A percentile compares a stretch with the other conserved stretches of the same genome.
Conservation (phyloP, 129 eudicot genomes). For the Chrysanthemum makinoi region DNA sequence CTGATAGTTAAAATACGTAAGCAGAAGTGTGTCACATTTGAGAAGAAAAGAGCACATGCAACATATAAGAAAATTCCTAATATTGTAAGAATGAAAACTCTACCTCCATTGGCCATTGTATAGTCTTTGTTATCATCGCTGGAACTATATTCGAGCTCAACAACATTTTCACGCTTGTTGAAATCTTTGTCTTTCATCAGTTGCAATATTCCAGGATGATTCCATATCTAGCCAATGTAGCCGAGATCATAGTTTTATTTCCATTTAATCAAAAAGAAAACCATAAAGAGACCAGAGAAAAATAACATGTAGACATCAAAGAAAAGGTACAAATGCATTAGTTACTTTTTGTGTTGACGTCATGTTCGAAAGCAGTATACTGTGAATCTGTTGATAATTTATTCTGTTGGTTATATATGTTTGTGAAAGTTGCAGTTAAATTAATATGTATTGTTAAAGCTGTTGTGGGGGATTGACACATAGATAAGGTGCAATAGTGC, state of each 20-base stretch:
- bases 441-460: too few relatives aligned
- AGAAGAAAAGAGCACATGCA: too few relatives aligned
- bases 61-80: background rate
- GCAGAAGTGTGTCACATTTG: too few relatives aligned
- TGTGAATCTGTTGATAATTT: too few relatives aligned
- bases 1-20: too few relatives aligned
- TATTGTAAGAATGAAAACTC: background rate
- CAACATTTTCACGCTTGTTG: constrained; percentile 60
- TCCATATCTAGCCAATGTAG: constrained; percentile 67
- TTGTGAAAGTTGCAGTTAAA: too few relatives aligned
- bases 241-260: background rate
- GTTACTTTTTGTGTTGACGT: too few relatives aligned
- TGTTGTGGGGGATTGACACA: too few relatives aligned
- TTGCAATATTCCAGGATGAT: constrained; percentile 93
- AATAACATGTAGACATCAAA: background rate
- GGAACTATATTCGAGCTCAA: constrained; percentile 77
- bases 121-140: constrained; percentile 81
- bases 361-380: too few relatives aligned
- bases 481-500: too few relatives aligned
- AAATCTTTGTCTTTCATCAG: constrained; percentile 65
- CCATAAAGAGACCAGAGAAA: background rate
- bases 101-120: constrained; percentile 71
- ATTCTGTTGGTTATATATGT: too few relatives aligned
- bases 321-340: background rate
- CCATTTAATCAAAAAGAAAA: constrained; percentile 3